Percentiles rank a stretch among this genome's conserved stretches.
Conservation (phyloP, 2,329 filamentous ascomycete species). For the Ambrosiella cleistominuta region DNA sequence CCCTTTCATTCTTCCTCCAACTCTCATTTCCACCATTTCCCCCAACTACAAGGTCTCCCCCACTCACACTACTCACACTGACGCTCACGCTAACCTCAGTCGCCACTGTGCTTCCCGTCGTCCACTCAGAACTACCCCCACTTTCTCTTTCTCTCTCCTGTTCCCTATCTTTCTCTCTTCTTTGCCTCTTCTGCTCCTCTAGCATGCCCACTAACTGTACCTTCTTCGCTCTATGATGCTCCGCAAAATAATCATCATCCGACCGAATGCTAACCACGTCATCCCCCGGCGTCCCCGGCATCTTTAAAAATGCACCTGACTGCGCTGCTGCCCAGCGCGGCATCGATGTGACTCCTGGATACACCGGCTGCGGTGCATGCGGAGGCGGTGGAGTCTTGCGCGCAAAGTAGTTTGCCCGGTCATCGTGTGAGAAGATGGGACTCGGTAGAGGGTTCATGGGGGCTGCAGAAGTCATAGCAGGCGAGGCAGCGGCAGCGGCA, state of each 20-base stretch:
- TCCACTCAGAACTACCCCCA: neutral
- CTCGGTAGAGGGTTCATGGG: neutral
- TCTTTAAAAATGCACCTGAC: constrained; percentile 5
- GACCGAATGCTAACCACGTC: neutral
- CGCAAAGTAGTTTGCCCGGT: constrained; percentile 8
- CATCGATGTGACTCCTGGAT: constrained; percentile 8
- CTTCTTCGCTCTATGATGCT: neutral
- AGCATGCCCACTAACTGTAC: neutral
- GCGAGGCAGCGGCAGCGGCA: neutral
- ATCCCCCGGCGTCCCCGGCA: neutral
- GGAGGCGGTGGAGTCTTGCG: constrained; percentile 9
- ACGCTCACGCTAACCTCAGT: neutral
- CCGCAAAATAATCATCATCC: constrained; percentile 1
- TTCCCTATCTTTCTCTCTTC: neutral
- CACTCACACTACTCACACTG: neutral
- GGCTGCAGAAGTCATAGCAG: neutral
- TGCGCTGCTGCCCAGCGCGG: constrained; percentile 12
- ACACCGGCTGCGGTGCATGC: constrained; percentile 8
- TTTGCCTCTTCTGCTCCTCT: neutral
- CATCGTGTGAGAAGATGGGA: constrained; percentile 7
- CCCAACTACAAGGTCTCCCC: neutral
- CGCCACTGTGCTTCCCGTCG: neutral
- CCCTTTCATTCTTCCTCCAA: neutral
- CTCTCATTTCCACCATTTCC: neutral
- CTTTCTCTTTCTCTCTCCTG: neutral